Evolutionary conservation across 192 early-diverging fungal genomes (phyloP).

Genomic region (Backusella parvicylindrica): DNA sequence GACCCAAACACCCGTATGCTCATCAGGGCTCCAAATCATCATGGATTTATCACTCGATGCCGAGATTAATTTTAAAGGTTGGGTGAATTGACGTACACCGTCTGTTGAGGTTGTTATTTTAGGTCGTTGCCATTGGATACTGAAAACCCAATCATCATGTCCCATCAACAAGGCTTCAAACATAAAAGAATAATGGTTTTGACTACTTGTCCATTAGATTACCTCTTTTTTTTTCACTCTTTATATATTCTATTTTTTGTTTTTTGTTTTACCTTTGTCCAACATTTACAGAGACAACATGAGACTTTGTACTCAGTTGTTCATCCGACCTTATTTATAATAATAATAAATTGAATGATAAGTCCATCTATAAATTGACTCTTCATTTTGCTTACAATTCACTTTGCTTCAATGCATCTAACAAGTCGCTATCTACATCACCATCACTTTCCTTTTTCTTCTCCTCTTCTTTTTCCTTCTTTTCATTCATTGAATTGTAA

Average conservation of each 20-base stretch:
- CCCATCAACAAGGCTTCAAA: constrained; percentile 92
- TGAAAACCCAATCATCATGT: constrained; percentile 96
- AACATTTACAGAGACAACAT: constrained; percentile 59
- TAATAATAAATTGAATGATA: too few species aligned
- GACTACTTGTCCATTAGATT: constrained; percentile 4
- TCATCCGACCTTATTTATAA: constrained; percentile 36
- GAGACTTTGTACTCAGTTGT: constrained; percentile 84
- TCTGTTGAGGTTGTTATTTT: neutral
- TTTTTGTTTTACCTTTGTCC: constrained; percentile 8
- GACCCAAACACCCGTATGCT: constrained; percentile 78
- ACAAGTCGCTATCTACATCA: constrained; percentile 41
- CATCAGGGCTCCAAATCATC: constrained; percentile 86
- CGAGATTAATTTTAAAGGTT: constrained; percentile 72
- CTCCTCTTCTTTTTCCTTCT: neutral
- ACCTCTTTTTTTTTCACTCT: neutral
- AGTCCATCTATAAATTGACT: too few species aligned
- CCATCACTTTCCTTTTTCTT: neutral
- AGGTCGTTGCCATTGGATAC: constrained; percentile 74
- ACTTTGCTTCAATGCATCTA: constrained; percentile 39
- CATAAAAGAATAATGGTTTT: constrained; percentile 54
- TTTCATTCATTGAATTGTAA: constrained; percentile 7
- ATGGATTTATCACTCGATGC: constrained; percentile 91
- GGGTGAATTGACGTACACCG: constrained; percentile 37
- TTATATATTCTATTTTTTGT: neutral
- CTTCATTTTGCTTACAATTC: constrained; percentile 25